phyloP scores from a whole-genome alignment of 2,329 filamentous ascomycete species.

The Neospermospora avenae region DNA sequence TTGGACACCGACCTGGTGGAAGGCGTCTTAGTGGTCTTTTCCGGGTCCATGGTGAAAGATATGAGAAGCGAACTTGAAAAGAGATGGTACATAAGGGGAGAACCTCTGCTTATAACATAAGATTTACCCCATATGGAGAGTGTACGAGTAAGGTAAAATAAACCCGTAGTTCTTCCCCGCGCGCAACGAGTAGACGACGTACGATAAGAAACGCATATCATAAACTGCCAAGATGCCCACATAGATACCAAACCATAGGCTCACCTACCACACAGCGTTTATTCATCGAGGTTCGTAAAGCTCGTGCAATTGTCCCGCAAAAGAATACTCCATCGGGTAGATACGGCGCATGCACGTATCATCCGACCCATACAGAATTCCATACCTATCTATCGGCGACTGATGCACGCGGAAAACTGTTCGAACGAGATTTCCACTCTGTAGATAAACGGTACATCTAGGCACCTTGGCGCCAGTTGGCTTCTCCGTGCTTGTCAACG shows the following conservation, averaged over 20 bases:
- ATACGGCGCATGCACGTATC: neutral
- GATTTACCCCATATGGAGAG: neutral
- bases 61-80: neutral
- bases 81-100: neutral
- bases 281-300: neutral
- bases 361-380: neutral
- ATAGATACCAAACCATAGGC: neutral
- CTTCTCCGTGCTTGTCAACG: neutral
- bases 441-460: neutral
- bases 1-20: neutral
- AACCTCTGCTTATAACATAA: neutral
- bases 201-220: neutral
- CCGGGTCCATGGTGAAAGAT: slow-evolving; percentile 4
- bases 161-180: neutral
- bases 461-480: neutral
- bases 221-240: neutral
- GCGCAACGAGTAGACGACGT: neutral
- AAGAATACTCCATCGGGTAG: neutral
- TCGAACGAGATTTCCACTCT: neutral
- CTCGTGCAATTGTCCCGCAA: neutral
- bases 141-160: neutral
- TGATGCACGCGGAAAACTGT: neutral
- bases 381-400: neutral
- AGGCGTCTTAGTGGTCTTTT: slow-evolving; percentile 3
- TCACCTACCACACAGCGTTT: neutral